phyloP scores from a whole-genome alignment of 2,329 filamentous ascomycete genomes.

The Scedosporium aurantiacum region DNA sequence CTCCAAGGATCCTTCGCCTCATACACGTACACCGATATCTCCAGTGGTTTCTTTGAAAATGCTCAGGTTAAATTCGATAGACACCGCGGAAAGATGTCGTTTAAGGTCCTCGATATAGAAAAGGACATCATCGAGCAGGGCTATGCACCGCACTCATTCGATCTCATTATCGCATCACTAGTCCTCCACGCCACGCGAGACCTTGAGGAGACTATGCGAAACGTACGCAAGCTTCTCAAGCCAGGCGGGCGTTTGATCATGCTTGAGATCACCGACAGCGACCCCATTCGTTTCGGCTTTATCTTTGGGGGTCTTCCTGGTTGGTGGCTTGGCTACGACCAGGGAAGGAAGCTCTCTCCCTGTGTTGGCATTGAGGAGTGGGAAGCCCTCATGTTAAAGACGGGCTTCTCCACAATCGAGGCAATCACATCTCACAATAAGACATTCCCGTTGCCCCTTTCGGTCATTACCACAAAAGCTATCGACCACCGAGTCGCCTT shows the following conservation, averaged over 20 bases:
- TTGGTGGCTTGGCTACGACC: not conserved
- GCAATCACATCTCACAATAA: not conserved
- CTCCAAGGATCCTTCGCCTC: not conserved
- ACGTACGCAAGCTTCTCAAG: constrained; percentile 14
- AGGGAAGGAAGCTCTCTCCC: not conserved
- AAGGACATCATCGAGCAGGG: constrained; percentile 8
- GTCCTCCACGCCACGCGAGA: constrained; percentile 19
- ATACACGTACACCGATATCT: constrained; percentile 31
- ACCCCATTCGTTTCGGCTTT: not conserved
- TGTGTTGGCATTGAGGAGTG: not conserved
- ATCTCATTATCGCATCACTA: constrained; percentile 17
- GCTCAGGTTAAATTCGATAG: constrained; percentile 12
- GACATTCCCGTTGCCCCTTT: not conserved
- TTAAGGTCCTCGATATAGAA: constrained; percentile 17
- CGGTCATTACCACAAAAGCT: not conserved
- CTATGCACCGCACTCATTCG: constrained; percentile 11
- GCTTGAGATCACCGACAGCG: constrained; percentile 5
- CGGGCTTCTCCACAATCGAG: not conserved
- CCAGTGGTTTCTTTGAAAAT: constrained; percentile 20
- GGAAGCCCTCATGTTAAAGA: not conserved
- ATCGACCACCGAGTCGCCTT: not conserved
- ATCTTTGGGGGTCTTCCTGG: constrained; percentile 4
- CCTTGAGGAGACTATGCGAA: constrained; percentile 13
- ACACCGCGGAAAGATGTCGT: constrained; percentile 9
- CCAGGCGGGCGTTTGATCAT: constrained; percentile 14